These are phyloP conservation scores for Sanghuangporus baumii DNA, from an alignment of 1,284 basidiomycete species.

Conservation along the genomic window DNA sequence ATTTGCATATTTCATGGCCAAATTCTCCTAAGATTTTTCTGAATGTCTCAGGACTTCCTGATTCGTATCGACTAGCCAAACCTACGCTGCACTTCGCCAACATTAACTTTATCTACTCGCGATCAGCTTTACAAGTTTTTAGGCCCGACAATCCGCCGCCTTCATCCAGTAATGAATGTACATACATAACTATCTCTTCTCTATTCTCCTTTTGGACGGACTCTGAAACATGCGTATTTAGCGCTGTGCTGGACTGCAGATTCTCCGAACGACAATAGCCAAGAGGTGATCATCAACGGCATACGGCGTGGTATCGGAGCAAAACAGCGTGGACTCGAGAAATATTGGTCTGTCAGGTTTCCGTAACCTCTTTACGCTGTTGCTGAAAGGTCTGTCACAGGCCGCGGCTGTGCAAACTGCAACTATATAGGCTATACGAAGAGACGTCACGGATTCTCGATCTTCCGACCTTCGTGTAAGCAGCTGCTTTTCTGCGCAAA, in stretches of 20 bases:
- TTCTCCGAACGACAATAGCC: slow-evolving; percentile 27
- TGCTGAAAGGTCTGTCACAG: slow-evolving; percentile 27
- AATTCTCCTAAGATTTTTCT: neutral
- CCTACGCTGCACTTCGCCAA: slow-evolving; percentile 55
- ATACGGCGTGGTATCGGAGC: slow-evolving; percentile 68
- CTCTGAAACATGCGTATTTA: slow-evolving; percentile 23
- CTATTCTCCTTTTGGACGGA: slow-evolving; percentile 20
- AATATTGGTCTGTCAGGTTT: slow-evolving; percentile 45
- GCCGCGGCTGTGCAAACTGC: slow-evolving; percentile 43
- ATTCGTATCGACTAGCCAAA: slow-evolving; percentile 39
- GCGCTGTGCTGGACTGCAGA: slow-evolving; percentile 69
- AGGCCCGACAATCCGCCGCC: slow-evolving; percentile 25
- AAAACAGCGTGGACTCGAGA: slow-evolving; percentile 56
- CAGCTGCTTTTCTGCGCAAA: slow-evolving; percentile 12
- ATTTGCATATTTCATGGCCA: slow-evolving; percentile 3
- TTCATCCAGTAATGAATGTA: slow-evolving; percentile 64
- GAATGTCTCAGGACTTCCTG: slow-evolving; percentile 33
- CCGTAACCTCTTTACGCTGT: neutral
- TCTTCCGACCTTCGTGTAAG: slow-evolving; percentile 14
- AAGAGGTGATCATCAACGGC: slow-evolving; percentile 71
- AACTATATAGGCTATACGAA: slow-evolving; percentile 40
- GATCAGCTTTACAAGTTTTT: slow-evolving; percentile 30
- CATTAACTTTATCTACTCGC: slow-evolving; percentile 55
- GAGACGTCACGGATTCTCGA: slow-evolving; percentile 22
- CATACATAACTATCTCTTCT: slow-evolving; percentile 20